Base-by-base conservation (phyloP, 2,329 filamentous ascomycete species). In the Xylaria digitata region DNA sequence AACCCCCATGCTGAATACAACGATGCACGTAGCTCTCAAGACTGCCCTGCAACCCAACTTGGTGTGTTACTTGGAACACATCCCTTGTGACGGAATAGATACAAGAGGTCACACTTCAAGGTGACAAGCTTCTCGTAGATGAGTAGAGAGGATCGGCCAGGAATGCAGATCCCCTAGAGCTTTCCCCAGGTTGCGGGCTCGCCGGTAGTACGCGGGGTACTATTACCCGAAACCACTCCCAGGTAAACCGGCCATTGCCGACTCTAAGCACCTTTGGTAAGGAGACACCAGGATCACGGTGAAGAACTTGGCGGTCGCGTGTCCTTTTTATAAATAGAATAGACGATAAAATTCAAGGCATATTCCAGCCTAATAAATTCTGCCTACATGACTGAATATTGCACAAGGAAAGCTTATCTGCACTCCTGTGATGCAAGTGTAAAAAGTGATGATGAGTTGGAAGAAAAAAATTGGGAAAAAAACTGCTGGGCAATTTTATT, bases 1-100 rank as follows among this genome's bases (percentile, higher is more conserved):
- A 1, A 74, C 75, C 66, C 88, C 82, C 69, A 90, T 82, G 2
- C 7, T 55, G 53, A 7, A 78, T 78, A 43, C 88, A 63, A 55
- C 19, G 42, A 34, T 49, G 65, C 55, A 56, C 23, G 32, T 21
- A 76, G 40, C 88, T 54, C 88, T 55, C 46, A 19, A 53, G 49
- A 40, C 54, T 45, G 45, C 42, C 26, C 45, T 66, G 58, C 42
- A 55, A 64, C 54, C 52, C 30, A 43, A 23, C 49, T 50, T 37
- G 43, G 32, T 40, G 50, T 26, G 52, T 43, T 6, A 55, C 30
- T 45, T 26, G 21, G 11, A 52, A 57, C 30, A 23, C 59, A 57
- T 48, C 37, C 52, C 56, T 42, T 43, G 60, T 13, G 34, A 45
- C 23, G 32, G 40, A 53, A 50, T 50, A 9, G 21, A 55, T 15